Evolutionary conservation across 2,329 filamentous ascomycete genomes (phyloP).

Genomic region (Volutella citrinella): DNA sequence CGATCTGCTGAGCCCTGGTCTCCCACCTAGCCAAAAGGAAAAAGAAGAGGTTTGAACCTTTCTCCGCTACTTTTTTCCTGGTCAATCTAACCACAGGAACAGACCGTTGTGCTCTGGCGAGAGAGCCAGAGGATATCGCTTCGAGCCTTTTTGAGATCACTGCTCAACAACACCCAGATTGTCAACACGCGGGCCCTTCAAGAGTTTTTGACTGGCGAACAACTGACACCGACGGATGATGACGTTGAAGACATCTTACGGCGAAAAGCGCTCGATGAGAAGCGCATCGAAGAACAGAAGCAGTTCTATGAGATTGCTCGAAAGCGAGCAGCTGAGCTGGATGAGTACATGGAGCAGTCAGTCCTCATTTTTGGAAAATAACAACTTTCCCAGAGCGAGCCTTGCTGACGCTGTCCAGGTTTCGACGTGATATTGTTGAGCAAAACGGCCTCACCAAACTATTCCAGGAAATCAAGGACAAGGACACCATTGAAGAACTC

Average conservation of each 20-base stretch:
- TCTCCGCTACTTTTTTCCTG: no score
- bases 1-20: conserved; percentile 27
- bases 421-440: conserved; percentile 65
- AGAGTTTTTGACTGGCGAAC: conserved; percentile 76
- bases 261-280: conserved; percentile 80
- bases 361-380: conserved; percentile 23
- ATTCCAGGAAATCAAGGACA: conserved; percentile 89
- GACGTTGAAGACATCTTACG: conserved; percentile 78
- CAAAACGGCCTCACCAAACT: conserved; percentile 84
- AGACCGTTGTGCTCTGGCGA: conserved; percentile 67
- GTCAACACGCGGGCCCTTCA: conserved; percentile 79
- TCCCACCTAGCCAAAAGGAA: conserved; percentile 18
- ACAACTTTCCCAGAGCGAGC: not conserved
- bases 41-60: no score
- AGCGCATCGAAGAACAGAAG: conserved; percentile 86
- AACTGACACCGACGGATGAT: conserved; percentile 73
- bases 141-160: conserved; percentile 81
- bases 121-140: conserved; percentile 91
- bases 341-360: conserved; percentile 96
- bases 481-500: conserved; percentile 80
- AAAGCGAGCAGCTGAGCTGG: conserved; percentile 84
- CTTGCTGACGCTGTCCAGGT: conserved; percentile 38
- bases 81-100: no score
- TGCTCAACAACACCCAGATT: conserved; percentile 81
- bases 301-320: conserved; percentile 94